phyloP scores from a whole-genome alignment of 2,329 filamentous ascomycete species.

The Colletotrichum plurivorum region DNA sequence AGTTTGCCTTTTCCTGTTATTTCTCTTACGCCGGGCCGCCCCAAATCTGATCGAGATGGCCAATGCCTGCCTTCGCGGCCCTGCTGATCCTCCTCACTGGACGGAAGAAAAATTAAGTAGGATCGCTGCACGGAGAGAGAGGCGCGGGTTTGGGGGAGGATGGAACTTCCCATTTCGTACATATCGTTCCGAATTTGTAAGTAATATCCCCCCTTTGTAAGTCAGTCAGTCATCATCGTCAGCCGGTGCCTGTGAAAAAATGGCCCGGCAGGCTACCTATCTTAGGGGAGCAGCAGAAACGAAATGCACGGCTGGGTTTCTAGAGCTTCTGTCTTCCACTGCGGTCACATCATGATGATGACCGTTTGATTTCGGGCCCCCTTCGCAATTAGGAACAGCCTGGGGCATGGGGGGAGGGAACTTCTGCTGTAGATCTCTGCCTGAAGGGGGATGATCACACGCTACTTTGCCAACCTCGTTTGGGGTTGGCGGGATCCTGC shows the following conservation, averaged over 20 bases:
- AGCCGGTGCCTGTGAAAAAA: too few species aligned
- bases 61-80: neutral
- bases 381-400: too few species aligned
- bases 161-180: conserved; percentile 4
- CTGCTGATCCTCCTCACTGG: neutral
- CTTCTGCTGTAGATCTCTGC: neutral
- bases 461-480: neutral
- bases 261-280: too few species aligned
- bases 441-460: neutral
- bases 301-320: too few species aligned
- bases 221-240: too few species aligned
- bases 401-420: too few species aligned
- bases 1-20: neutral
- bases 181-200: neutral
- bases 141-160: neutral
- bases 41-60: neutral
- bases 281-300: too few species aligned
- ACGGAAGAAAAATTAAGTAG: neutral
- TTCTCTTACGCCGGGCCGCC: neutral
- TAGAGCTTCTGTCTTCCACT: too few species aligned
- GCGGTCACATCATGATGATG: conserved; percentile 8
- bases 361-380: neutral
- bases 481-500: neutral
- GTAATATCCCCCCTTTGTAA: too few species aligned
- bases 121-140: neutral